phyloP scores from a whole-genome alignment of 2,329 filamentous ascomycete species.

The Arthroderma uncinatum region DNA sequence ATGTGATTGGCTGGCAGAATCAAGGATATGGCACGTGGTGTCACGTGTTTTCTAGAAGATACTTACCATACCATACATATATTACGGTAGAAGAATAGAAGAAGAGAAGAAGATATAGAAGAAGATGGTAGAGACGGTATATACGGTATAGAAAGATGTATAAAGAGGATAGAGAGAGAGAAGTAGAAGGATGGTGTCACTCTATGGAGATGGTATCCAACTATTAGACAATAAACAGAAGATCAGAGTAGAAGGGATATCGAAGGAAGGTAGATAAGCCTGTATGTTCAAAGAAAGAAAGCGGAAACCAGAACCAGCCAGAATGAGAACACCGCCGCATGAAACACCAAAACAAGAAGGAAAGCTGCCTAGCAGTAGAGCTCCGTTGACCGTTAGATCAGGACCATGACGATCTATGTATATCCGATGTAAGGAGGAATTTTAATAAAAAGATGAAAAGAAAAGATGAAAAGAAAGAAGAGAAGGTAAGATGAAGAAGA shows the following conservation, averaged over 20 bases:
- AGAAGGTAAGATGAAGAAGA: not conserved
- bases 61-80: too few species aligned
- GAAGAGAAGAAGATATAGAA: not conserved
- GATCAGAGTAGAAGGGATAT: not conserved
- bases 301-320: not conserved
- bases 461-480: not conserved
- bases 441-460: not conserved
- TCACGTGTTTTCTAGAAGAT: slow-evolving; percentile 1
- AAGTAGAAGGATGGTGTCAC: not conserved
- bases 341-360: not conserved
- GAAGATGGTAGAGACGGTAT: not conserved
- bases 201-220: not conserved
- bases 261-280: not conserved
- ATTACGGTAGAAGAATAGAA: not conserved
- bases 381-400: not conserved
- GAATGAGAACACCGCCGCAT: not conserved
- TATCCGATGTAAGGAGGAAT: not conserved
- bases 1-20: not conserved
- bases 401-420: not conserved
- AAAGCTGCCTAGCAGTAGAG: not conserved
- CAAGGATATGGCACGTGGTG: not conserved
- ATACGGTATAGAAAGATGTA: not conserved
- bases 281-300: too few species aligned
- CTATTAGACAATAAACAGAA: slow-evolving; percentile 2
- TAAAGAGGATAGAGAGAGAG: not conserved